Evolutionary conservation across 148 eudicot genomes (phyloP), one percentile per base, ranked within the genome.

Genomic region (Chenopodium formosanum): DNA sequence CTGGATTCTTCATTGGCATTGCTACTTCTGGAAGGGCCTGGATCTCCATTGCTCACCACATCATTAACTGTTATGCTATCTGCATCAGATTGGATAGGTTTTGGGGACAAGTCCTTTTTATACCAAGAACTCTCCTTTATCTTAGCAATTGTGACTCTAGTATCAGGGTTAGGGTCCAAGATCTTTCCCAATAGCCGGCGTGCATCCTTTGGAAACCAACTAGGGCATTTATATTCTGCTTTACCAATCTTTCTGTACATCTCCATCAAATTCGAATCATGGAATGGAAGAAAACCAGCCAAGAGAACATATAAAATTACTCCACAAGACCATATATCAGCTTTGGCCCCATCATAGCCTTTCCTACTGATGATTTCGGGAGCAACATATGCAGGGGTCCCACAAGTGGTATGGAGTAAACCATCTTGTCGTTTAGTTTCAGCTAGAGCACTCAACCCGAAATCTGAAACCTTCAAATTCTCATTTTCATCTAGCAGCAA

Each of bases 311-410:
- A 94, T 22, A 94, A 75, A 62, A 94, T 83, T 69, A 94, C 98
- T 80, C 98, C 98, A 86, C 94, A 92, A n/a, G 94, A 91, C 98
- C 98, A 94, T 40, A 89, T 85, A 84, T 94, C 98, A 25, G 90
- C 93, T 85, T 88, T 90, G 13, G 86, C 92, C 37, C 97, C 98
- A 79, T 92, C 97, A 84, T 94, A 94, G 17, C 98, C 98, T 79
- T 88, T 90, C 85, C 87, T 82, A 74, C 80, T 82, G 53, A 94
- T 89, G 64, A 94, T 87, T 84, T 94, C 98, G 8, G 97, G 97
- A 70, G 97, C 93, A 67, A 93, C 97, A 80, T 93, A 93, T 1
- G 95, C 95, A 64, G 98, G 98, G 53, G 98, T 92, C n/a, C 98
- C 98, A 86, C 96, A 92, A 37, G 89, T 88, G 7, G 98, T 94